Evolutionary conservation across 2,329 filamentous ascomycete species (phyloP).

Genomic region (Elsinoe necatrix): DNA sequence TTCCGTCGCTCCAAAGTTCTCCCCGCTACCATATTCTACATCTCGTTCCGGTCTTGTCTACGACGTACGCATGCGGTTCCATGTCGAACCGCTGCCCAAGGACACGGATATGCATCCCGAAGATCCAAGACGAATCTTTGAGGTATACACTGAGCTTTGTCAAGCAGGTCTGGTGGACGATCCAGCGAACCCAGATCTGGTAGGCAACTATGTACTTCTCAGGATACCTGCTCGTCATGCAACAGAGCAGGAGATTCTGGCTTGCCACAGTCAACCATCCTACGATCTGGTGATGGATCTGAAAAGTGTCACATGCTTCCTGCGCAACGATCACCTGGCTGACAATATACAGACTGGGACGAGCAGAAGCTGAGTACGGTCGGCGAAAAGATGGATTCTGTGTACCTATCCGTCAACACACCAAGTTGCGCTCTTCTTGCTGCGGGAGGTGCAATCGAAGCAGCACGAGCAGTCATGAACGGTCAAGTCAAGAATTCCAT

Average conservation of each 20-base stretch:
- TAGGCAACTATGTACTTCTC: conserved; percentile 48
- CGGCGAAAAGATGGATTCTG: conserved; percentile 44
- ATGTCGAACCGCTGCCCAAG: conserved; percentile 59
- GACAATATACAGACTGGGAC: conserved; percentile 34
- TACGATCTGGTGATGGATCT: conserved; percentile 58
- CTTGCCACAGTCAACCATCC: conserved; percentile 70
- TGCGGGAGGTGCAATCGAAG: conserved; percentile 89
- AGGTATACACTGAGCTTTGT: conserved; percentile 85
- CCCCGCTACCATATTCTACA: conserved; percentile 31
- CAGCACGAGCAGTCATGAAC: conserved; percentile 79
- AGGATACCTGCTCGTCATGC: conserved; percentile 73
- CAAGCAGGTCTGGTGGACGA: conserved; percentile 67
- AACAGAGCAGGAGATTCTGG: conserved; percentile 67
- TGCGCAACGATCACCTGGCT: not conserved
- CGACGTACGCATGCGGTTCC: conserved; percentile 90
- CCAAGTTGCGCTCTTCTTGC: conserved; percentile 68
- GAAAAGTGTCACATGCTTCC: not conserved
- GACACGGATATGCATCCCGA: conserved; percentile 77
- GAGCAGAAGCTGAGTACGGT: conserved; percentile 52
- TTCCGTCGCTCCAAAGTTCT: conserved; percentile 25
- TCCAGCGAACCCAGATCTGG: conserved; percentile 42
- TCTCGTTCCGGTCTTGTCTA: conserved; percentile 51
- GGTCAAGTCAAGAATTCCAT: conserved; percentile 88
- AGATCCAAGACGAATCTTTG: conserved; percentile 83
- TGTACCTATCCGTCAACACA: conserved; percentile 35